Evolutionary conservation across 177 flowering plant species (phyloP).

Genomic region (Vitis hybrid): DNA sequence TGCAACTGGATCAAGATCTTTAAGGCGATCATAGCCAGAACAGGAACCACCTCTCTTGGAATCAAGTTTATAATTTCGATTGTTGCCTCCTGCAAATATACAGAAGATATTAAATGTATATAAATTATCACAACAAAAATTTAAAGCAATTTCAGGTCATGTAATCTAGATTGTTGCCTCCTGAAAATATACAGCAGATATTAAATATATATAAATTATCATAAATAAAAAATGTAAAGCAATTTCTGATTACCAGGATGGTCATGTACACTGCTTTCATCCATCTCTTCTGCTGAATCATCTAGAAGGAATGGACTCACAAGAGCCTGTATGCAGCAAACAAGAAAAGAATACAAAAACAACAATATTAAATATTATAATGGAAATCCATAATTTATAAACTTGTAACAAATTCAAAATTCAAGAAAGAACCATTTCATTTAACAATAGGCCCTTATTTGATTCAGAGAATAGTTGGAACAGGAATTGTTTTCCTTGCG

Average conservation of each 20-base stretch:
- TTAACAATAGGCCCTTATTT: too few species aligned
- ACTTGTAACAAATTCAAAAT: neutral
- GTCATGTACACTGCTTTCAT: slow-evolving; percentile 25
- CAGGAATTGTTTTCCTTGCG: too few species aligned
- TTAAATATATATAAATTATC: neutral
- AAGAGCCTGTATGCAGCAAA: slow-evolving; percentile 56
- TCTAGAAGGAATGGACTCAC: slow-evolving; percentile 83
- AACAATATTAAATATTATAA: neutral
- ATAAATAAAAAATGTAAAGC: neutral
- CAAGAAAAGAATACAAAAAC: neutral
- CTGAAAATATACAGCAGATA: slow-evolving; percentile 20
- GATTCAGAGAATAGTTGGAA: too few species aligned
- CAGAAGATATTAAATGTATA: neutral
- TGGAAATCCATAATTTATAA: neutral
- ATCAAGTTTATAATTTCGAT: slow-evolving; percentile 24
- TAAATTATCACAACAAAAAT: too few species aligned
- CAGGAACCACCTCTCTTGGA: slow-evolving; percentile 16
- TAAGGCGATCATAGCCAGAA: slow-evolving; percentile 49
- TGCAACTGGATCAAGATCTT: slow-evolving; percentile 76
- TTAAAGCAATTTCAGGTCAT: neutral
- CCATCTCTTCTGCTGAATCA: slow-evolving; percentile 52
- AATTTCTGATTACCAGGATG: slow-evolving; percentile 36
- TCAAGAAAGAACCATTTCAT: neutral
- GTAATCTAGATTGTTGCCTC: slow-evolving; percentile 22
- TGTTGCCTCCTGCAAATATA: slow-evolving; percentile 31